Conservation (phyloP, 179 eudicot genomes). For the Gypsophila paniculata region DNA sequence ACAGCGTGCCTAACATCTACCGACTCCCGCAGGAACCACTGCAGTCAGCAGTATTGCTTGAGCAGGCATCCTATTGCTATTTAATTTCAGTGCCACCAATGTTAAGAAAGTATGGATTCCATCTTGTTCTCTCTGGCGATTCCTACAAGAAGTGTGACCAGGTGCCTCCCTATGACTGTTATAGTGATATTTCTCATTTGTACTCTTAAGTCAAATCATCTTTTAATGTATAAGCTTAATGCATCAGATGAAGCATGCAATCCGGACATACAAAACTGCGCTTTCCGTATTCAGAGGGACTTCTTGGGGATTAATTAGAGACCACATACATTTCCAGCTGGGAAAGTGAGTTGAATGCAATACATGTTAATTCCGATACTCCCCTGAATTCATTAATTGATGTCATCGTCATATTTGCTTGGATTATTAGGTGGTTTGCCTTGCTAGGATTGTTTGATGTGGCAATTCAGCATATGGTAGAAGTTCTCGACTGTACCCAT, state of each 20-base stretch:
- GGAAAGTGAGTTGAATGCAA: constrained; percentile 64
- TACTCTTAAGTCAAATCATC: not conserved
- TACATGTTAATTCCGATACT: constrained; percentile 8
- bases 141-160: constrained; percentile 81
- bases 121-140: constrained; percentile 93
- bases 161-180: constrained; percentile 38
- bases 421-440: constrained; percentile 80
- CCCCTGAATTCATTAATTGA: not conserved
- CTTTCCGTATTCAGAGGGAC: constrained; percentile 81
- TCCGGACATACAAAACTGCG: constrained; percentile 81
- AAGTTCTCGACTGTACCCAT: constrained; percentile 82
- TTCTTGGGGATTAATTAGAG: constrained; percentile 78
- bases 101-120: constrained; percentile 96
- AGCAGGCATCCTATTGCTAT: constrained; percentile 98
- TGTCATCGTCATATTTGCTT: constrained; percentile 13
- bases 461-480: constrained; percentile 77
- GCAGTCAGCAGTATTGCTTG: constrained; percentile 89
- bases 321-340: constrained; percentile 86
- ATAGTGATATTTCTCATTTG: not conserved
- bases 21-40: constrained; percentile 64
- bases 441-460: constrained; percentile 75
- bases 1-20: constrained; percentile 26
- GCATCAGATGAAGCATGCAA: constrained; percentile 81
- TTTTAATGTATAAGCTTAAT: constrained; percentile 13
- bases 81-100: constrained; percentile 71